Evolutionary conservation across 768 basidiomycete species (phyloP).

Genomic region (Podaxis sp.): DNA sequence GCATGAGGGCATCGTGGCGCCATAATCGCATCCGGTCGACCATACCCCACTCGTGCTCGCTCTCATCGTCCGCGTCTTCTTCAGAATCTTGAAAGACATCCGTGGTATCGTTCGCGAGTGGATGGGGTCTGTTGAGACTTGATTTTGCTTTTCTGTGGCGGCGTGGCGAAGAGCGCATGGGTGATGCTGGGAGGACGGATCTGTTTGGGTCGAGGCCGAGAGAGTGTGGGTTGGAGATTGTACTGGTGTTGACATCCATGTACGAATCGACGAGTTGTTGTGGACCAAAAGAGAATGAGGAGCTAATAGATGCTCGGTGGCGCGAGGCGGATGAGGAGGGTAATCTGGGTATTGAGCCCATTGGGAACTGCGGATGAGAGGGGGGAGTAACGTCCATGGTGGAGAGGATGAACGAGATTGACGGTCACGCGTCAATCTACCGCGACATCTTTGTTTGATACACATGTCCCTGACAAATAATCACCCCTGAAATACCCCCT

Average conservation of each 20-base stretch:
- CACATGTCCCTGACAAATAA: conserved; percentile 1
- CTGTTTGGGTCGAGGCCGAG: conserved; percentile 78
- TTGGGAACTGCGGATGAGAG: conserved; percentile 37
- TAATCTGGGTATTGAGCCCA: conserved; percentile 48
- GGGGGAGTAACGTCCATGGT: conserved; percentile 51
- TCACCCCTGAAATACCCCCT: conserved; percentile 5
- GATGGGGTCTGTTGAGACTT: conserved; percentile 50
- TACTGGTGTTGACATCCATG: conserved; percentile 61
- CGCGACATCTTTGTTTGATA: background rate
- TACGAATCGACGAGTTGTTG: conserved; percentile 73
- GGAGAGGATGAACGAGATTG: conserved; percentile 5
- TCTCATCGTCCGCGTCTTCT: conserved; percentile 57
- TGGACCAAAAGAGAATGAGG: conserved; percentile 83
- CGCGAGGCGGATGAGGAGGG: conserved; percentile 58
- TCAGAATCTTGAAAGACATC: conserved; percentile 74
- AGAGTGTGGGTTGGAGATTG: conserved; percentile 50
- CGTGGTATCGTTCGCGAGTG: conserved; percentile 74
- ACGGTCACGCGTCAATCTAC: background rate
- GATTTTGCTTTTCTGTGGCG: conserved; percentile 54
- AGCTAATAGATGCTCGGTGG: conserved; percentile 67
- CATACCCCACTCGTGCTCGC: conserved; percentile 75
- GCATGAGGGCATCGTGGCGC: conserved; percentile 98
- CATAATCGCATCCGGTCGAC: conserved; percentile 95
- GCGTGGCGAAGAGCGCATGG: conserved; percentile 64
- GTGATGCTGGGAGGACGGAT: conserved; percentile 73